phyloP scores from a whole-genome alignment of 805 yeast species.

The Metschnikowia arizonensis region DNA sequence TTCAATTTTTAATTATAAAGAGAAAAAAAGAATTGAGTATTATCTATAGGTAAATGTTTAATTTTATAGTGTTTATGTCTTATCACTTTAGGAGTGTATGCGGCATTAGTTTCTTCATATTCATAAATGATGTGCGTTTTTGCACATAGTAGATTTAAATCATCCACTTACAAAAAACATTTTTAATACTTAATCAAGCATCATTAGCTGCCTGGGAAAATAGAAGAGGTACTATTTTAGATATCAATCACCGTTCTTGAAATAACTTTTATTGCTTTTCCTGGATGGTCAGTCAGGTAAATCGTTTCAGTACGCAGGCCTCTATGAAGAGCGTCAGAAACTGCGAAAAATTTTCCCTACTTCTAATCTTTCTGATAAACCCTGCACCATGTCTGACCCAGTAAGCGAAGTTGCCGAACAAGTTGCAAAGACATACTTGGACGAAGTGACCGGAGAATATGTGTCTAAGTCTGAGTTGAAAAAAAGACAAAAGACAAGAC shows the following conservation, averaged over 20 bases:
- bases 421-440: slow-evolving; percentile 74
- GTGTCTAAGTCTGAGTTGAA: slow-evolving; percentile 95
- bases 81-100: neutral
- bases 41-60: neutral
- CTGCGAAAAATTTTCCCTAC: slow-evolving; percentile 18
- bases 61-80: neutral
- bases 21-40: neutral
- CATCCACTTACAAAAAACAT: neutral
- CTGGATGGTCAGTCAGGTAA: neutral
- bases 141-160: neutral
- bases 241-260: neutral
- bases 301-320: slow-evolving; percentile 12
- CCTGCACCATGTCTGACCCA: slow-evolving; percentile 38
- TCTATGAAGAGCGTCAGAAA: slow-evolving; percentile 1
- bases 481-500: slow-evolving; percentile 89
- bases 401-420: slow-evolving; percentile 67
- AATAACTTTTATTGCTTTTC: neutral
- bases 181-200: neutral
- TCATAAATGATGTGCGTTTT: neutral
- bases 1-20: neutral
- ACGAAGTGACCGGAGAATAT: slow-evolving; percentile 93
- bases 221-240: neutral
- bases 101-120: neutral
- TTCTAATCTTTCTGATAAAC: slow-evolving; percentile 5
- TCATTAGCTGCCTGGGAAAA: neutral